Base-by-base conservation (phyloP, 768 basidiomycete species). In the Tricholoma flavovirens region DNA sequence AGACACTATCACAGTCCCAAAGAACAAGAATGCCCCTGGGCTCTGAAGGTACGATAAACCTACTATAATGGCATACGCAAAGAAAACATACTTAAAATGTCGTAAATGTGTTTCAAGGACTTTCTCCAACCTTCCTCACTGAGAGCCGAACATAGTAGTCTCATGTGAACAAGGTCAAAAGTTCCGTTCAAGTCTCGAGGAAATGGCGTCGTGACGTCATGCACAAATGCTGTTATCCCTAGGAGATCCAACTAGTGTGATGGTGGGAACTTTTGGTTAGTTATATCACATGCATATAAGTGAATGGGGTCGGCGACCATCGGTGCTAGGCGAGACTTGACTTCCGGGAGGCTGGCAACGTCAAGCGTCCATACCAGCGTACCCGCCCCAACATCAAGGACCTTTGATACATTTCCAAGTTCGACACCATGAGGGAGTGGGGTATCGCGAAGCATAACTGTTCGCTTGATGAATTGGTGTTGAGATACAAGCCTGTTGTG, bases 361-460 rank as follows among this genome's bases (percentile, higher is more conserved):
- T 53, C 52, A 21, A 53, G 52, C 17, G 52, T 53, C 52, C 52
- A 53, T 43, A 32, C 52, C 12, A 53, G n/a, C 15, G 38, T 53
- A 19, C 52, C 38, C 10, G 52, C 52, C 2, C 38, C 52, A 19
- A 53, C 52, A 43, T 53, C 52, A 30, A 53, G 52, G n/a, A 53
- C 22, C 22, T 42, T 53, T 12, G 26, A 49, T 30, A 10, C 29
- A 30, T 9, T 49, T 7, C 5, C 10, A 17, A 49, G 22, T 49
- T 49, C 46, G 15, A 49, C 17, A 15, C n/a, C 26, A 10, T 10
- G 46, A n/a, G 46, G 46, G 9, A 49, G 46, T n/a, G 46, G 46
- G n/a, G 14, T 24, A 17, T 49, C 15, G n/a, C 46, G 46, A 30
- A 26, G 46, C 46, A 49, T 49, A 26, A 49, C n/a, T 4, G 8